Evolutionary conservation across 768 basidiomycete species (phyloP).

Genomic region (Suillus lakei): DNA sequence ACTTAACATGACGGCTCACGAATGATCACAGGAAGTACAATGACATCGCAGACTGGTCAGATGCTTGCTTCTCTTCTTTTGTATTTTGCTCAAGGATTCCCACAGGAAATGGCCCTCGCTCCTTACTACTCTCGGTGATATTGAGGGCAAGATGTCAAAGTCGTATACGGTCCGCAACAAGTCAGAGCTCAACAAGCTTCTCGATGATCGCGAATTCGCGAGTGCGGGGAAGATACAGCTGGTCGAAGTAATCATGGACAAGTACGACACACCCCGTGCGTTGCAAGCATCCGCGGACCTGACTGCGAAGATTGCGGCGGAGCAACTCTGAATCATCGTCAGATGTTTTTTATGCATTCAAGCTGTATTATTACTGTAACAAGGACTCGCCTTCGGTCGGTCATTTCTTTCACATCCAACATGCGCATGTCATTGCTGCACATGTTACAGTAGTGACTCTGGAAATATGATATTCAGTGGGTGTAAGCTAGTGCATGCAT

Average conservation of each 20-base stretch:
- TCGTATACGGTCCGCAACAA: slow-evolving; percentile 75
- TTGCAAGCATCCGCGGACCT: slow-evolving; percentile 56
- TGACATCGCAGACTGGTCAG: slow-evolving; percentile 77
- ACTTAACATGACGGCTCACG: background rate
- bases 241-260: slow-evolving; percentile 80
- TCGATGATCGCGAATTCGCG: slow-evolving; percentile 66
- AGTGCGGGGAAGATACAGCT: slow-evolving; percentile 72
- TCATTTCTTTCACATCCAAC: too few species aligned
- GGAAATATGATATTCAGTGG: too few species aligned
- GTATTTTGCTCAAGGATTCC: background rate
- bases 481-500: too few species aligned
- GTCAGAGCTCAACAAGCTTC: slow-evolving; percentile 65
- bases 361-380: background rate
- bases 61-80: background rate
- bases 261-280: slow-evolving; percentile 70
- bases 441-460: too few species aligned
- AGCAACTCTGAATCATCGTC: slow-evolving; percentile 17
- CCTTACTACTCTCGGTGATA: slow-evolving; percentile 61
- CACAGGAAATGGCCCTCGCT: slow-evolving; percentile 67
- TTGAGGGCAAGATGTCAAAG: slow-evolving; percentile 49
- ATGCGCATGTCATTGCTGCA: too few species aligned
- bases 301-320: slow-evolving; percentile 15
- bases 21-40: slow-evolving; percentile 70
- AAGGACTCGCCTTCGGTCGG: too few species aligned
- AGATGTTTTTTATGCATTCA: background rate